Base-by-base conservation (phyloP, 306 rosid genomes). In the Dryas alaskensis region DNA sequence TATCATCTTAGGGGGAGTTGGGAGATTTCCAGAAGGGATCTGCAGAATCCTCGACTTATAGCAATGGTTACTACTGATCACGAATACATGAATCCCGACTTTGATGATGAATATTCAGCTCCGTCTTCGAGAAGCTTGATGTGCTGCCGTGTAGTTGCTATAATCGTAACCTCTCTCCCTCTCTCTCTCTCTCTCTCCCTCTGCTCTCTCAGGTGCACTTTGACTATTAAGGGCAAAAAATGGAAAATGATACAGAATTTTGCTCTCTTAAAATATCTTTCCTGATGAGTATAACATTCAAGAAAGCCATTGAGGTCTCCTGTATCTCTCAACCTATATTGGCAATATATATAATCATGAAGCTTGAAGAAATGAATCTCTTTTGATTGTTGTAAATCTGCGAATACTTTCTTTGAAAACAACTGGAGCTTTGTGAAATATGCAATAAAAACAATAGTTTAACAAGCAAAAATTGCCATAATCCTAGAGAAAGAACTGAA, bases 1-100 rank as follows among this genome's bases (percentile, higher is more conserved):
- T 75, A 25, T 69, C 44, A 51, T 79, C 40, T 80, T 80, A 87
- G 92, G 80, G 83, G 86, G 43, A 81, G 80, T 51, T 87, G 98
- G 98, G 94, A 88, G 80, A 87, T 81, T 75, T 82, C 91, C 37
- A 77, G 90, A 78, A 74, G 86, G 76, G 90, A 84, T 63, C 76
- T 81, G 69, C 86, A 81, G n/a, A 81, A 87, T 82, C 80, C 81
- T 78, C 81, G 60, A 10, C 82, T 85, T 74, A 52, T 87, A 62
- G 73, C 81, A 39, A 72, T 81, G 86, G 80, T 85, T 76, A 52
- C 67, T 63, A 52, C 86, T 65, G 79, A 87, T 73, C 75, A 10
- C 17, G 89, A 86, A 27, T 83, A 81, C 72, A 54, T 78, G 52
- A 84, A 84, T 75, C 59, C 71, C 10, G 89, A 84, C 52, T 78